These are phyloP conservation scores for Didymella arachidicola DNA, from an alignment of 2,329 filamentous ascomycete genomes.

Conservation along the genomic window DNA sequence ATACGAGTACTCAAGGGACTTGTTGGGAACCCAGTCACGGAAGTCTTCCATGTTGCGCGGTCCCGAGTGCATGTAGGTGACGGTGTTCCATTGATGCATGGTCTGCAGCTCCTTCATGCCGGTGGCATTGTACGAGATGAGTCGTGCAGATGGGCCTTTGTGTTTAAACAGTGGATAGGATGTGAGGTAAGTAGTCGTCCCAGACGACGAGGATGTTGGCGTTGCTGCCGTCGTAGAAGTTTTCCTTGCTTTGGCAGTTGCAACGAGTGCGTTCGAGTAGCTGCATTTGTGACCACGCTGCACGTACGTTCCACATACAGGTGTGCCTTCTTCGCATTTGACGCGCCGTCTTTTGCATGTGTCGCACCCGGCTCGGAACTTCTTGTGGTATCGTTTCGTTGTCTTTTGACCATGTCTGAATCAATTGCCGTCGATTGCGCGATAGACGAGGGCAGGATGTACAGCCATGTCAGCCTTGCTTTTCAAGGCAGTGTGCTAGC, in stretches of 20 bases:
- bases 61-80: not conserved
- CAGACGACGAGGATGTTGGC: no score
- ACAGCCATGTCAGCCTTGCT: not conserved
- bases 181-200: not conserved
- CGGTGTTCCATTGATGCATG: not conserved
- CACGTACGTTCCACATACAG: not conserved
- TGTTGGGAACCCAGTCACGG: not conserved
- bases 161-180: not conserved
- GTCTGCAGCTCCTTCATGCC: not conserved
- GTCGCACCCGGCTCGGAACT: not conserved
- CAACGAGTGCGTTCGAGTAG: not conserved
- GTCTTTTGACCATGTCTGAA: not conserved
- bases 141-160: not conserved
- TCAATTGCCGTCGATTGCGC: not conserved
- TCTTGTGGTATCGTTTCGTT: not conserved
- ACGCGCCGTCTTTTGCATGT: not conserved
- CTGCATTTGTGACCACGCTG: not conserved
- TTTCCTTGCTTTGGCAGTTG: not conserved
- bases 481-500: not conserved
- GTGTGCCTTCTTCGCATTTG: not conserved
- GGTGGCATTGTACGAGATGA: not conserved
- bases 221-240: not conserved
- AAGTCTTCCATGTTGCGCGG: not conserved
- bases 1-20: not conserved
- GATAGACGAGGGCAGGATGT: not conserved